Evolutionary conservation across 768 basidiomycete genomes (phyloP).

Genomic region (Lactarius vividus): DNA sequence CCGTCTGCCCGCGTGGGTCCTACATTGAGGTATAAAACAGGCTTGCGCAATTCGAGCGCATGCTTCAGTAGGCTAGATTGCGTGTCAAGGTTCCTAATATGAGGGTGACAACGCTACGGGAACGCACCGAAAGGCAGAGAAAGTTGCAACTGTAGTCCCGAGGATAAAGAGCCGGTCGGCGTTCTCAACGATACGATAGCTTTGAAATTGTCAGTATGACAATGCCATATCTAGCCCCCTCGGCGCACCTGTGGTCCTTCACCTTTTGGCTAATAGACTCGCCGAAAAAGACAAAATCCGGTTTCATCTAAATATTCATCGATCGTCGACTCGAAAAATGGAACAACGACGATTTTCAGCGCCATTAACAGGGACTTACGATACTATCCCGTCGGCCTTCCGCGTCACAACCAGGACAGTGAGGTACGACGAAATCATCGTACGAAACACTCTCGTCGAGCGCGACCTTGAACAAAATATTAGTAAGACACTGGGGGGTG

Average conservation of each 20-base stretch:
- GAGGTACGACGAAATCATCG: conserved; percentile 73
- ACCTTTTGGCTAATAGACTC: conserved; percentile 72
- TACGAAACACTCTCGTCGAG: conserved; percentile 72
- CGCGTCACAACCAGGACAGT: conserved; percentile 64
- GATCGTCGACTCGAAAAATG: not conserved
- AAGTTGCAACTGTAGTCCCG: conserved; percentile 91
- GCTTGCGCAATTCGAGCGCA: conserved; percentile 71
- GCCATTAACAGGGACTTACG: conserved; percentile 37
- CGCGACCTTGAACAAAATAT: conserved; percentile 54
- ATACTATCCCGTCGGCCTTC: conserved; percentile 58
- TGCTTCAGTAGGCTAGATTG: conserved; percentile 62
- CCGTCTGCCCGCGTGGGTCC: conserved; percentile 87
- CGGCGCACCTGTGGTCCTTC: conserved; percentile 63
- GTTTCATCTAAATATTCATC: conserved; percentile 55
- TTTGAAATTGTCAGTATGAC: conserved; percentile 31
- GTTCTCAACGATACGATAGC: conserved; percentile 55
- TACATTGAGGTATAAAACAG: conserved; percentile 77
- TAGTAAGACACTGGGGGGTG: not conserved
- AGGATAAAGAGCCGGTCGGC: conserved; percentile 72
- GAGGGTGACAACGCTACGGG: not conserved
- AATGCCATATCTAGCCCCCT: not conserved
- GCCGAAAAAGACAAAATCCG: conserved; percentile 85
- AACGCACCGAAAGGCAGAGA: conserved; percentile 79
- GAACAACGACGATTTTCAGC: conserved; percentile 22
- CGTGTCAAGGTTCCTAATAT: conserved; percentile 30